Percentiles rank a stretch among this genome's conserved stretches.
Conservation (phyloP, 352 stramenopile genomes). For the Globisporangium spinosum region DNA sequence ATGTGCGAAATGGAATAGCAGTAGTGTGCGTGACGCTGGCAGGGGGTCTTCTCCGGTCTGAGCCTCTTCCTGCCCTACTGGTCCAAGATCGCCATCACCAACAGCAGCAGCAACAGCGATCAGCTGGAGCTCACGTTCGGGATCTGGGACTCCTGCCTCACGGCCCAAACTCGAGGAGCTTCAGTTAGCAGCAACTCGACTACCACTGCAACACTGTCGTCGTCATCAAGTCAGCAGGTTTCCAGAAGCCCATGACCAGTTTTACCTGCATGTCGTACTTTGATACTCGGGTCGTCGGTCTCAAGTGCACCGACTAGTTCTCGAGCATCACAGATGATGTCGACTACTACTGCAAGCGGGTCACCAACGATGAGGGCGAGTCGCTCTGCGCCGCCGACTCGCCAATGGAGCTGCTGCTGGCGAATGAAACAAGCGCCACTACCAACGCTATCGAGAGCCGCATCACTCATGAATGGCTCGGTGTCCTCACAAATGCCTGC, state of each 20-base stretch:
- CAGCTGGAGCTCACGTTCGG: slow-evolving; percentile 45
- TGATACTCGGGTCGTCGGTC: slow-evolving; percentile 25
- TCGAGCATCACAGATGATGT: neutral
- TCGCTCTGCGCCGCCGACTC: slow-evolving; percentile 29
- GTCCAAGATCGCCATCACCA: slow-evolving; percentile 26
- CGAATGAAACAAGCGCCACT: neutral
- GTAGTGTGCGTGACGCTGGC: slow-evolving; percentile 31
- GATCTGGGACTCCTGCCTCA: slow-evolving; percentile 54
- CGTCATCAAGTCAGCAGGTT: neutral
- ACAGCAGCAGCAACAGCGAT: neutral
- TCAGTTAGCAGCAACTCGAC: neutral
- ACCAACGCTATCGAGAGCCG: neutral
- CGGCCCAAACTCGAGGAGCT: slow-evolving; percentile 25
- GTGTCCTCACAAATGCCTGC: slow-evolving; percentile 43
- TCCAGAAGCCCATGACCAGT: slow-evolving; percentile 21
- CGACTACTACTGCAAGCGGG: slow-evolving; percentile 19
- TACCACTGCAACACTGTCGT: slow-evolving; percentile 5
- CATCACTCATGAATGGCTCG: slow-evolving; percentile 29
- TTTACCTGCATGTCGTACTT: slow-evolving; percentile 43
- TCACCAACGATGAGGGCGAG: slow-evolving; percentile 21
- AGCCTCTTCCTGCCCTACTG: slow-evolving; percentile 55
- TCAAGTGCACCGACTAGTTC: slow-evolving; percentile 23
- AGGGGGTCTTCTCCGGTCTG: slow-evolving; percentile 28
- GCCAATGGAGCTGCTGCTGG: slow-evolving; percentile 31
- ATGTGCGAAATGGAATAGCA: slow-evolving; percentile 18